phyloP scores from a whole-genome alignment of 2,329 filamentous ascomycete species.

The Alternaria sp. region DNA sequence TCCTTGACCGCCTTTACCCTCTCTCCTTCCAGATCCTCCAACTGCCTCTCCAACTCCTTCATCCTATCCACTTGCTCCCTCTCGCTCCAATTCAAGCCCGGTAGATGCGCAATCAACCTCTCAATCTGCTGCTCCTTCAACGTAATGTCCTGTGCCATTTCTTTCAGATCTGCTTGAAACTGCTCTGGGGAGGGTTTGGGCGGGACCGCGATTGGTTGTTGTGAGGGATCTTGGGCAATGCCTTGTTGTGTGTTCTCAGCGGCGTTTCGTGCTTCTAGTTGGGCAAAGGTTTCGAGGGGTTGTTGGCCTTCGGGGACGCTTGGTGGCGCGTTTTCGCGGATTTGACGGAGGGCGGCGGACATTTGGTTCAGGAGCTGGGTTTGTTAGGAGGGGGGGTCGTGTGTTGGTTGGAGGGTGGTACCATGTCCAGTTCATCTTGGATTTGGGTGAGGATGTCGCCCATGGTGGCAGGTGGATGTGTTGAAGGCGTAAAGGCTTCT shows the following conservation, averaged over 20 bases:
- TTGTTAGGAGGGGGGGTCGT: neutral
- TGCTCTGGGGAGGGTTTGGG: conserved; percentile 48
- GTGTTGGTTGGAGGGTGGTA: conserved; percentile 43
- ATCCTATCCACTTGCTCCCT: conserved; percentile 72
- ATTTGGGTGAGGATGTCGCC: conserved; percentile 80
- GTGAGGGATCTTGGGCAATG: conserved; percentile 16
- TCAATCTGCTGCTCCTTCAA: conserved; percentile 85
- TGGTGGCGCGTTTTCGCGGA: conserved; percentile 51
- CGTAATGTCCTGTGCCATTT: conserved; percentile 77
- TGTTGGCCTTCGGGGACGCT: conserved; percentile 53
- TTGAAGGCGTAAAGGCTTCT: too few species aligned
- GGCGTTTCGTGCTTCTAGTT: conserved; percentile 35
- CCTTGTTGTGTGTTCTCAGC: conserved; percentile 24
- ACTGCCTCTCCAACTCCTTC: conserved; percentile 51
- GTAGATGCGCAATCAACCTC: conserved; percentile 73
- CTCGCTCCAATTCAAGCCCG: conserved; percentile 79
- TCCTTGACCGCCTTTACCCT: conserved; percentile 50
- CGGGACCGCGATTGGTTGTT: conserved; percentile 14
- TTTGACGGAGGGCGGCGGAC: conserved; percentile 54
- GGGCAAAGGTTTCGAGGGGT: conserved; percentile 40
- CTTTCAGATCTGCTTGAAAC: conserved; percentile 70
- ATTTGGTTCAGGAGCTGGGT: conserved; percentile 56
- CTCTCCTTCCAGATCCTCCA: conserved; percentile 52
- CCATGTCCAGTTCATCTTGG: conserved; percentile 84
- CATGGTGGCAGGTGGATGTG: conserved; percentile 54